These are phyloP conservation scores for Lindgomyces ingoldianus DNA, from an alignment of 495 filamentous ascomycete species.

Conservation along the genomic window DNA sequence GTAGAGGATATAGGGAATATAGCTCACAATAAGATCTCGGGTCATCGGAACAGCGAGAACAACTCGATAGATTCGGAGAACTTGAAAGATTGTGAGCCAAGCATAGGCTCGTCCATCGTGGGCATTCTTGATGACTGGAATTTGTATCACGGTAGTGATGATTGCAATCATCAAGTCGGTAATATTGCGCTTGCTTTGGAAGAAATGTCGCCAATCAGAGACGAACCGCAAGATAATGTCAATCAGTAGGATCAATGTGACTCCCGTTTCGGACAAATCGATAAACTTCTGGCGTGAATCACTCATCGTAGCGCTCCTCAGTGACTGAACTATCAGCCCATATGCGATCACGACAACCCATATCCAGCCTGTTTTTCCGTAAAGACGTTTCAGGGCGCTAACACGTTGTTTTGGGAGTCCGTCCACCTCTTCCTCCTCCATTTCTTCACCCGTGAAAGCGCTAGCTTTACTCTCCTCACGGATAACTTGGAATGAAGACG, in stretches of 20 bases:
- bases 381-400: conserved; percentile 65
- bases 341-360: conserved; percentile 82
- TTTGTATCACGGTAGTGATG: conserved; percentile 79
- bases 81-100: conserved; percentile 92
- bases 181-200: conserved; percentile 68
- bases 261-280: conserved; percentile 68
- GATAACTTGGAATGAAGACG: conserved; percentile 97
- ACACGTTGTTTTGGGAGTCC: conserved; percentile 47
- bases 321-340: conserved; percentile 70
- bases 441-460: conserved; percentile 80
- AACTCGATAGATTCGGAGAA: conserved; percentile 87
- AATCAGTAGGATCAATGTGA: conserved; percentile 75
- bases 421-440: conserved; percentile 45
- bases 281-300: conserved; percentile 56
- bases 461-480: conserved; percentile 92
- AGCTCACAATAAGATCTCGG: conserved; percentile 69
- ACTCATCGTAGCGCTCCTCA: conserved; percentile 75
- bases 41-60: conserved; percentile 88
- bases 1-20: not conserved
- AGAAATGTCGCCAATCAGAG: conserved; percentile 78
- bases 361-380: conserved; percentile 69
- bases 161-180: conserved; percentile 78
- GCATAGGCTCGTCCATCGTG: conserved; percentile 67
- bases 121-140: conserved; percentile 75
- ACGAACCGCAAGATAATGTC: conserved; percentile 82